These are phyloP conservation scores for Hericium alpestre DNA, from an alignment of 768 basidiomycete species.

Conservation along the genomic window DNA sequence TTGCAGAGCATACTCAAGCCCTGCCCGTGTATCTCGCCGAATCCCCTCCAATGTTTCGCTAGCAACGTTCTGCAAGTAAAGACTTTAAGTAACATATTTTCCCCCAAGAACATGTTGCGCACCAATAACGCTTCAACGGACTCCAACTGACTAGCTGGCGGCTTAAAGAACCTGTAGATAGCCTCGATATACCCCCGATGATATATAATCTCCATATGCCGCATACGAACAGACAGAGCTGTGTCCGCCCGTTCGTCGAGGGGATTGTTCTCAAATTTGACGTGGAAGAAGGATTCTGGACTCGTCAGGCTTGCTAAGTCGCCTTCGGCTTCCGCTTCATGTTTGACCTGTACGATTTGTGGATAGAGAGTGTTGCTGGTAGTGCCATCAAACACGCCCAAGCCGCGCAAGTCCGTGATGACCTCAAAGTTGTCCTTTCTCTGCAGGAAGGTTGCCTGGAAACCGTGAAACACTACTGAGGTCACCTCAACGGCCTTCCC, in stretches of 20 bases:
- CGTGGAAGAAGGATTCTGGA: slow-evolving; percentile 66
- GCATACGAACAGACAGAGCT: slow-evolving; percentile 80
- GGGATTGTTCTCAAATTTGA: slow-evolving; percentile 88
- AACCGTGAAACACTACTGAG: slow-evolving; percentile 78
- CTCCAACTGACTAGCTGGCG: slow-evolving; percentile 88
- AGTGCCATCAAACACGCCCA: slow-evolving; percentile 89
- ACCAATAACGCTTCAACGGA: slow-evolving; percentile 90
- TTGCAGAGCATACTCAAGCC: slow-evolving; percentile 86
- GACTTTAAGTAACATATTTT: neutral
- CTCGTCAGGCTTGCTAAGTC: neutral
- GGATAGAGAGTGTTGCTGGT: slow-evolving; percentile 68
- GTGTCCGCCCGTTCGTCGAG: slow-evolving; percentile 87
- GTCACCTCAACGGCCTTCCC: slow-evolving; percentile 58
- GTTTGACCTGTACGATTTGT: slow-evolving; percentile 78
- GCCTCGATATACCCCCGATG: slow-evolving; percentile 90
- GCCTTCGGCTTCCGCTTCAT: slow-evolving; percentile 1
- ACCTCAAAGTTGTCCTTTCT: slow-evolving; percentile 81
- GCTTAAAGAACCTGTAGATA: slow-evolving; percentile 83
- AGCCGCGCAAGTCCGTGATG: slow-evolving; percentile 72
- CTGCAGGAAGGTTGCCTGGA: slow-evolving; percentile 76
- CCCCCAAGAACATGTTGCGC: slow-evolving; percentile 17
- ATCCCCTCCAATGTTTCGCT: slow-evolving; percentile 89
- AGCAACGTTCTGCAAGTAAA: slow-evolving; percentile 58
- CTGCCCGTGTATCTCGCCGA: slow-evolving; percentile 86
- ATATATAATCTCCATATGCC: slow-evolving; percentile 95